Evolutionary conservation across 2,329 filamentous ascomycete genomes (phyloP), one percentile per base, ranked within the genome.

Genomic region (Didymella segeticola): DNA sequence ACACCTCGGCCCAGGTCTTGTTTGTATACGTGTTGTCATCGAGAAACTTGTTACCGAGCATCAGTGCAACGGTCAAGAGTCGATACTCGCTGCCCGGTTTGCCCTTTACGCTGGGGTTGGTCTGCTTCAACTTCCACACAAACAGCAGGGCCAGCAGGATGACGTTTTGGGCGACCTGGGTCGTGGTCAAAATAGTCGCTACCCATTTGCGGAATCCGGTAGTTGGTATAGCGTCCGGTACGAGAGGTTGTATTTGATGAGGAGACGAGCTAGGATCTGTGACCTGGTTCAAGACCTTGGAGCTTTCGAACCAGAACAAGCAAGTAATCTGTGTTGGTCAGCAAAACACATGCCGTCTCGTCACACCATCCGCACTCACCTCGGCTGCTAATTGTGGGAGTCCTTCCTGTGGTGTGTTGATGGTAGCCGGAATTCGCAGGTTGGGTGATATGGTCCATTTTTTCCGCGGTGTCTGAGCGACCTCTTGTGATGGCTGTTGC

Each of bases 11-110:
- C 95, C 95, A 99, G 0, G 95, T 99, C 80, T 98, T 97, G 80
- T 99, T 99, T 30, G 95, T 98, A 77, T 99, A 99, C 0, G 95
- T 98, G 74, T 98, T 99, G 75, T 99, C 95, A 71, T 99, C 95
- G 66, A 99, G 79, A 72, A 98, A 99, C 79, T 99, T 99, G 76
- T 99, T 99, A 57, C 93, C 93, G 55, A 99, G 82, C 95, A 99
- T 99, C 62, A 99, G 79, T 20, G 95, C 95, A 42, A 98, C 93
- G 0, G 95, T 98, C 68, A 98, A 81, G 20, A 99, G 80, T 15
- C 95, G 83, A 70, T 95, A 98, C 73, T 98, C 95, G 73, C 95
- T 99, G 5, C 95, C 95, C 19, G 88, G 88, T 67, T 93, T 93
- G 33, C 95, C 95, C 70, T 93, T 91, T 15, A 98, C 93, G 3